A percentile compares a stretch with the other conserved stretches of the same genome.
Conservation (phyloP, 83 land plant species). For the Thuja plicata region DNA sequence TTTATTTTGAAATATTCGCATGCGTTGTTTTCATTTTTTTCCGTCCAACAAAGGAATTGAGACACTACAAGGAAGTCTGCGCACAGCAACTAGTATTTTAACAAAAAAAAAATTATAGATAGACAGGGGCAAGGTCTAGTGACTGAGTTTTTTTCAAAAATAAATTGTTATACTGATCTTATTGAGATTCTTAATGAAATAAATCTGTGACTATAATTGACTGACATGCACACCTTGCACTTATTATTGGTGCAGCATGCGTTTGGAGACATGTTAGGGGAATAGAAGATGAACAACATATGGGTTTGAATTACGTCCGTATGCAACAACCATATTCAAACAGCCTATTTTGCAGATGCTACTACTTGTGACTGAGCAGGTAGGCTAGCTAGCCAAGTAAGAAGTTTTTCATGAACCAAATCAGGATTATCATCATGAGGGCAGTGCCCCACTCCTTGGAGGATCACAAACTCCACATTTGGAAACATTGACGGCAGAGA, state of each 20-base stretch:
- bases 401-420: conserved; percentile 78
- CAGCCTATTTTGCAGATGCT: not conserved
- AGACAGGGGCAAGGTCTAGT: not conserved
- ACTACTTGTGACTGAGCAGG: conserved; percentile 17
- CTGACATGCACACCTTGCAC: not conserved
- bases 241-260: not conserved
- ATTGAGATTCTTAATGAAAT: not conserved
- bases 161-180: not conserved
- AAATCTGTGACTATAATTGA: not conserved
- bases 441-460: conserved; percentile 89
- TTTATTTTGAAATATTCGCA: not conserved
- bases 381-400: conserved; percentile 81
- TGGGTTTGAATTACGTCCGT: not conserved
- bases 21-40: not conserved
- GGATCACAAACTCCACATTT: conserved; percentile 46
- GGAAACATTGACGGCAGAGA: conserved; percentile 48
- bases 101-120: not conserved
- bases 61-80: not conserved
- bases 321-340: not conserved
- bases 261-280: not conserved
- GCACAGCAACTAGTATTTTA: not conserved
- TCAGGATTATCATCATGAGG: conserved; percentile 96
- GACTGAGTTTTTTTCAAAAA: not conserved
- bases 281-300: not conserved
- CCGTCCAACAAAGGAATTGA: not conserved